Evolutionary conservation across 2,329 filamentous ascomycete genomes (phyloP), one percentile per base, ranked within the genome.

Genomic region (Colletotrichum sojae): DNA sequence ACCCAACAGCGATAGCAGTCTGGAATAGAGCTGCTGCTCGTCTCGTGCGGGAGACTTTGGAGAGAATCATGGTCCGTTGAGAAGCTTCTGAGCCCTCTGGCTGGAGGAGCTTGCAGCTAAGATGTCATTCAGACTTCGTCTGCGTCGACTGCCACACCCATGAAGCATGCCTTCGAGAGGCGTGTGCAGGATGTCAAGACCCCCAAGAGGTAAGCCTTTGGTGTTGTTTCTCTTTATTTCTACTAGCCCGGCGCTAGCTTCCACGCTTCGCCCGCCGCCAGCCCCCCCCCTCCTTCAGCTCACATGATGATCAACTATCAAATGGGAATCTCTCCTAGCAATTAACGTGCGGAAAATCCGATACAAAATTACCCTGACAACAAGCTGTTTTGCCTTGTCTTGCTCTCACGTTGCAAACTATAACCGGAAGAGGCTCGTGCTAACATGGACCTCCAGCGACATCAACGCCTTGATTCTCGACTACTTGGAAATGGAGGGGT

Each of bases 311-410:
- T 93, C 85, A 87, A 83, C 84, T 91, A 91, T 93, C 91, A 72
- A 97, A 97, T 99, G 96, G 96, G 96, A 99, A 99, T 99, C 96
- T 99, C 97, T 99, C 96, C 92, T 94, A 98, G 93, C 88, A 87
- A 89, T 85, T 83, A 69, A 80, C 83, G 88, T 99, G 96, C 93
- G 92, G 96, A 99, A 90, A 94, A 90, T 82, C 86, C 84, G 86
- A 91, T 93, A 79, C 80, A 76, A 91, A 93, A 90, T 91, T 92
- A 90, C 90, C 83, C 88, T 87, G 90, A 79, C 61, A 69, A 63
- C 25, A 36, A 63, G n/a, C 40, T 66, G 46, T 51, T 64, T 54
- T 31, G 62, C 40, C 39, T 46, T 4, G 58, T 76, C 75, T 46
- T 58, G 15, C 12, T 66, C 54, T 69, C 70, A 2, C 18, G 52